A percentile compares a stretch with the other conserved stretches of the same genome.
Evolutionary conservation across 371 early-diverging fungal species (phyloP).

Genomic region (Circinella umbellata): DNA sequence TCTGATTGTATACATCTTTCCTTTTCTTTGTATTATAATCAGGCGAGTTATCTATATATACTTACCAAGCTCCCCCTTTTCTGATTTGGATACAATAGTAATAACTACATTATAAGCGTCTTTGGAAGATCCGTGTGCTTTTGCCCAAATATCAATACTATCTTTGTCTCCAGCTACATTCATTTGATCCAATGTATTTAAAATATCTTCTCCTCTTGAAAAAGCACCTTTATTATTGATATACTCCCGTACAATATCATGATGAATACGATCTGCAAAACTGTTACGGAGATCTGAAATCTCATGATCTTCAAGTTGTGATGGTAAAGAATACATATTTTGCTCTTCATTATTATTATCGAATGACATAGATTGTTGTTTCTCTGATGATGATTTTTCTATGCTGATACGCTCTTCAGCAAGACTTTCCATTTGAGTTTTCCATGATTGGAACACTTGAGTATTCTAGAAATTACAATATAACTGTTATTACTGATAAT

Average conservation of each 20-base stretch:
- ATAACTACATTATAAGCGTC: conserved; percentile 16
- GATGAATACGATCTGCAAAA: conserved; percentile 6
- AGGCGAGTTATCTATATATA: neutral
- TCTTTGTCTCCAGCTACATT: conserved; percentile 7
- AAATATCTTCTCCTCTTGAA: conserved; percentile 18
- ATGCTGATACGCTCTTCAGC: neutral
- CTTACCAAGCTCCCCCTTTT: neutral
- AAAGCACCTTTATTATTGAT: conserved; percentile 22
- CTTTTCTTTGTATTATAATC: neutral
- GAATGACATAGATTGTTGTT: neutral
- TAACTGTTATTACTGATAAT: neutral
- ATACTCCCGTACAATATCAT: conserved; percentile 13
- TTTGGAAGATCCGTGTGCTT: conserved; percentile 17
- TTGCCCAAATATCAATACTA: conserved; percentile 11
- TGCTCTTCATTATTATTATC: neutral
- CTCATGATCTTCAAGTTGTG: neutral
- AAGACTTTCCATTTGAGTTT: conserved; percentile 2
- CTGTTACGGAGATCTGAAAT: neutral
- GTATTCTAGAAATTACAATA: neutral
- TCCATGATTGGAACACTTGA: neutral
- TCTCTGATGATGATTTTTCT: no score
- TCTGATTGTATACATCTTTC: neutral
- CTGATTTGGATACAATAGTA: neutral
- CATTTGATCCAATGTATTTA: conserved; percentile 15
- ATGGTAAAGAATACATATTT: neutral